These are phyloP conservation scores for Lasiodiplodia sp. DNA, from an alignment of 2,329 filamentous ascomycete genomes.

Conservation along the genomic window DNA sequence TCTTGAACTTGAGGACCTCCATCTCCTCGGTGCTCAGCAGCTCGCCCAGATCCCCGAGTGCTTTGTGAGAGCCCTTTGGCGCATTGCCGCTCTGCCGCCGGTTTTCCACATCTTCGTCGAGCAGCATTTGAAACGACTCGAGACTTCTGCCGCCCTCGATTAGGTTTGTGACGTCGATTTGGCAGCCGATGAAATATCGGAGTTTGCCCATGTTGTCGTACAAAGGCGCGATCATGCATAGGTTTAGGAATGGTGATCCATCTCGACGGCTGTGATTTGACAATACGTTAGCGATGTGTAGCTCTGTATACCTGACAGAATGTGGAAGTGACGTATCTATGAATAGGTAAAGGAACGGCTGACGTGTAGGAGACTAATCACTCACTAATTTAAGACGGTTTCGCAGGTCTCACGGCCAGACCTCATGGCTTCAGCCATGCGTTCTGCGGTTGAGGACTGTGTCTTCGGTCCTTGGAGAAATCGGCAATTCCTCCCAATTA, in stretches of 20 bases:
- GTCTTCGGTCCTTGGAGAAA: slow-evolving; percentile 78
- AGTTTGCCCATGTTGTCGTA: slow-evolving; percentile 69
- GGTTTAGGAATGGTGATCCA: slow-evolving; percentile 75
- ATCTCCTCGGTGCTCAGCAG: slow-evolving; percentile 46
- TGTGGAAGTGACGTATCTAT: background rate
- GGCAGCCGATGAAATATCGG: slow-evolving; percentile 74
- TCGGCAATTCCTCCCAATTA: slow-evolving; percentile 76
- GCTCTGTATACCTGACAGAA: background rate
- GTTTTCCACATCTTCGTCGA: slow-evolving; percentile 37
- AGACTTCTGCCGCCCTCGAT: slow-evolving; percentile 71
- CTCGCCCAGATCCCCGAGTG: slow-evolving; percentile 38
- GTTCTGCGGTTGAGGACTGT: slow-evolving; percentile 64
- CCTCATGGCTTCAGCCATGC: slow-evolving; percentile 67
- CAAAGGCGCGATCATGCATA: slow-evolving; percentile 73
- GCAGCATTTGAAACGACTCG: slow-evolving; percentile 63
- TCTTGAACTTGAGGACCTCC: slow-evolving; percentile 64
- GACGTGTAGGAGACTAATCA: slow-evolving; percentile 2
- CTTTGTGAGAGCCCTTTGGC: slow-evolving; percentile 35
- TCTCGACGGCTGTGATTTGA: slow-evolving; percentile 62
- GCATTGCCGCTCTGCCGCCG: slow-evolving; percentile 23
- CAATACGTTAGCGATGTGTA: background rate
- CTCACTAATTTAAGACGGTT: slow-evolving; percentile 74
- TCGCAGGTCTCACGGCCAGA: slow-evolving; percentile 72
- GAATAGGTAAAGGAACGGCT: background rate
- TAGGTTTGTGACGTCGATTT: slow-evolving; percentile 72